Evolutionary conservation across 331 rosid species (phyloP), one percentile per base, ranked within the genome.

Genomic region (Acacia pycnantha): DNA sequence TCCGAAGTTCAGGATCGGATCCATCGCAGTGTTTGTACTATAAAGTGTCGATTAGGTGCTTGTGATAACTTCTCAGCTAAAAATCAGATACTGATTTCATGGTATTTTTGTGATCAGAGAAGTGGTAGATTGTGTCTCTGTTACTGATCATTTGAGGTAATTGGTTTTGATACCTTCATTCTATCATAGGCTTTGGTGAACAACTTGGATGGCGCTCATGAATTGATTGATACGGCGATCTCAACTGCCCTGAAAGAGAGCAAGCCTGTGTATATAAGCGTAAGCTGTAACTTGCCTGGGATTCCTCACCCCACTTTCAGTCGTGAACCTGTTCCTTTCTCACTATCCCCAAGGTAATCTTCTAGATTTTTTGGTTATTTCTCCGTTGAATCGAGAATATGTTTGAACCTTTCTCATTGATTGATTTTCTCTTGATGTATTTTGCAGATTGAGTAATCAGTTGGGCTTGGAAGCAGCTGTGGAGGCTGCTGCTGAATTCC

Each of bases 241-340:
- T 82, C 87, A 65, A 85, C 90, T 0, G 50, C 89, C 11, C 21
- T 89, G 73, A 82, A 87, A 83, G 92, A 89, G 46, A 89, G 92
- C 90, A 89, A 89, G 75, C 90, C 90, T 51, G 90, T 87, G 0
- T 89, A 87, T 58, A 85, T 89, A n/a, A 84, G 90, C 77, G 82
- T 89, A 46, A 85, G 90, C 59, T 87, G 89, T n/a, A 89, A 89
- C 73, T 85, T 89, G 86, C 13, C 89, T 11, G 73, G 27, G 18
- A 78, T 87, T 74, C 89, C 90, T 74, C 87, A 89, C 68, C 90
- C 89, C 9, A 87, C 86, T 69, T 83, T 83, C 82, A 72, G 68
- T 43, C 86, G 83, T 11, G 86, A 82, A 0, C 90, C 90, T 2
- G 90, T 87, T 82, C 90, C 90, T 11, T 87, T 87, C 80, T 56